These are phyloP conservation scores for Stephania cephalantha DNA, from an alignment of 164 flowering plant genomes.

Conservation along the genomic window DNA sequence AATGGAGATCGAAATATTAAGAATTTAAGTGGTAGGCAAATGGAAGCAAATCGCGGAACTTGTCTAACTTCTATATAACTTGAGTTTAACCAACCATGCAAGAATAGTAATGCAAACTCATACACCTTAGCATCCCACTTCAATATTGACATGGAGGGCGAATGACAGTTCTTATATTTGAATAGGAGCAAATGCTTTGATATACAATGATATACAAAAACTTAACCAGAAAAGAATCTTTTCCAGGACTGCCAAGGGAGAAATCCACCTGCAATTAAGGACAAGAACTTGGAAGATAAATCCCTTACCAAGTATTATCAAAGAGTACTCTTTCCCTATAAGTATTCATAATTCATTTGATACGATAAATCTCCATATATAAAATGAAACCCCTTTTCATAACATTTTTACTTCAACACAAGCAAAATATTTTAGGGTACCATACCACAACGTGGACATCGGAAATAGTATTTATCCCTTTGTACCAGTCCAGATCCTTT, in stretches of 20 bases:
- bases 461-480: constrained; percentile 54
- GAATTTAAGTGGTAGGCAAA: background rate
- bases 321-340: too few relatives aligned
- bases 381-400: background rate
- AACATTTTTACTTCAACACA: background rate
- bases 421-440: background rate
- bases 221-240: constrained; percentile 70
- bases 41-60: too few relatives aligned
- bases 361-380: background rate
- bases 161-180: background rate
- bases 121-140: background rate
- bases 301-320: background rate
- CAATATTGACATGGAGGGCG: background rate
- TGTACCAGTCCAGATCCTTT: constrained; percentile 83
- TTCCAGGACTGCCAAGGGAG: constrained; percentile 98
- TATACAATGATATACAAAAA: background rate
- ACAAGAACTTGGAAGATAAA: constrained; percentile 1
- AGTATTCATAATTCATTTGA: too few relatives aligned
- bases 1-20: background rate
- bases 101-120: background rate
- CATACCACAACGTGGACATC: constrained; percentile 86
- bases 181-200: background rate
- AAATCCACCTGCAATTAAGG: constrained; percentile 63
- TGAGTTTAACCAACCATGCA: too few relatives aligned
- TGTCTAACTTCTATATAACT: too few relatives aligned